Conservation (phyloP, 345 rosid species). For the Syzygium oleosum region DNA sequence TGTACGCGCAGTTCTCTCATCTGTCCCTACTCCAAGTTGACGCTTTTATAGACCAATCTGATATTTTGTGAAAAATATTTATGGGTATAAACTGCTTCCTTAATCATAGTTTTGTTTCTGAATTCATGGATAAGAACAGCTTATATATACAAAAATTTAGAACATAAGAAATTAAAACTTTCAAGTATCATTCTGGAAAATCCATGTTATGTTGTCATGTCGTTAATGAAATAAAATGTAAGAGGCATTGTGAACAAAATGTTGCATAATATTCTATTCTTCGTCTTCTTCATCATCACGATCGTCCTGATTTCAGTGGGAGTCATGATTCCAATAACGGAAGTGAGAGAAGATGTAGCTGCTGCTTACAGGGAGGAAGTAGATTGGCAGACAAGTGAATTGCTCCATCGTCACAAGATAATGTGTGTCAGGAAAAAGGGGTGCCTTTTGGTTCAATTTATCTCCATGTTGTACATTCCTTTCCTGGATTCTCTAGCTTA, state of each 20-base stretch:
- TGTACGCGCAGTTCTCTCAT: conserved; percentile 43
- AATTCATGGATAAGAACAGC: neutral
- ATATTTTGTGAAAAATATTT: neutral
- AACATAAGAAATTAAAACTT: neutral
- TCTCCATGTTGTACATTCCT: neutral
- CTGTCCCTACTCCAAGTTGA: conserved; percentile 73
- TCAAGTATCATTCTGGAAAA: neutral
- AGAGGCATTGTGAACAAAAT: neutral
- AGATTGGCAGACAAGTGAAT: conserved; percentile 44
- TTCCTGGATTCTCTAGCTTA: neutral
- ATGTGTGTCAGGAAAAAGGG: conserved; percentile 65
- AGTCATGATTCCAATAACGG: conserved; percentile 39
- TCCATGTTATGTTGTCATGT: neutral
- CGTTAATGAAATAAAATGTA: neutral
- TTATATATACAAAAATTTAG: neutral
- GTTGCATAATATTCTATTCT: neutral
- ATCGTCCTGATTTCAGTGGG: conserved; percentile 2
- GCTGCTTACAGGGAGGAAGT: conserved; percentile 68
- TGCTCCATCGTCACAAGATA: conserved; percentile 57
- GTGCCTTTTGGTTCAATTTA: neutral
- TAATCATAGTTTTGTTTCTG: neutral
- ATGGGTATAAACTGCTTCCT: neutral
- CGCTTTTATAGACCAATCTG: neutral
- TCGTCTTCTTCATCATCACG: neutral
- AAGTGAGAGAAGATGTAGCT: conserved; percentile 68